Conservation (phyloP, 352 stramenopile species). For the Globisporangium parvum region DNA sequence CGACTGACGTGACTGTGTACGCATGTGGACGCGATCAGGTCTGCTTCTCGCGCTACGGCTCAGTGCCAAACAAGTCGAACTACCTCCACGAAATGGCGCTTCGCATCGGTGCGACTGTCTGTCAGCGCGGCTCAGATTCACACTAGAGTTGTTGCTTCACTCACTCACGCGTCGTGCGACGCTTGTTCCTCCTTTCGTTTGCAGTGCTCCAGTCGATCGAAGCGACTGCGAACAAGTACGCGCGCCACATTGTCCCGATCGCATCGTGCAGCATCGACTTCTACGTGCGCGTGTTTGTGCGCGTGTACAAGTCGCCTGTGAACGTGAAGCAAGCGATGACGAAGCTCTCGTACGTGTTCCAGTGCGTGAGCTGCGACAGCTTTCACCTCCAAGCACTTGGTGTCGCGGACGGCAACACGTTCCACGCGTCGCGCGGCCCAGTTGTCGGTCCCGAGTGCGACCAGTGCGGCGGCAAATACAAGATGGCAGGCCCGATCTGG, state of each 20-base stretch:
- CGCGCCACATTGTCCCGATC: slow-evolving; percentile 95
- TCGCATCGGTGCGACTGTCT: slow-evolving; percentile 50
- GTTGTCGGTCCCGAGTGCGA: slow-evolving; percentile 70
- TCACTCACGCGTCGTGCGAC: neutral
- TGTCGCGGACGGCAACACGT: slow-evolving; percentile 82
- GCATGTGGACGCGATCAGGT: slow-evolving; percentile 13
- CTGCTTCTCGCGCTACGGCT: slow-evolving; percentile 83
- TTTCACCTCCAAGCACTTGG: slow-evolving; percentile 96
- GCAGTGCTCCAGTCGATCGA: slow-evolving; percentile 96
- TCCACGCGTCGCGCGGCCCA: slow-evolving; percentile 70
- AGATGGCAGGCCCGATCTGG: slow-evolving; percentile 97
- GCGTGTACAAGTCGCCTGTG: slow-evolving; percentile 94
- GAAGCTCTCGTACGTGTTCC: slow-evolving; percentile 85
- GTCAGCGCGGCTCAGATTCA: slow-evolving; percentile 26
- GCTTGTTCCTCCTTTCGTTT: no score
- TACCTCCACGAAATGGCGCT: slow-evolving; percentile 87
- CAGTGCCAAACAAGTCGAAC: slow-evolving; percentile 82
- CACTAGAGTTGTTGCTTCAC: no score
- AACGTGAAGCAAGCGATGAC: slow-evolving; percentile 93
- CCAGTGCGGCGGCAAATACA: slow-evolving; percentile 80
- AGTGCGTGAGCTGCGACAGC: slow-evolving; percentile 95
- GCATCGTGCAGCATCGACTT: slow-evolving; percentile 99
- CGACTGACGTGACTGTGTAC: neutral
- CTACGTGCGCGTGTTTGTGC: slow-evolving; percentile 99
- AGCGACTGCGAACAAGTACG: slow-evolving; percentile 92